A percentile compares a stretch with the other conserved stretches of the same genome.
Evolutionary conservation across 345 rosid species (phyloP).

Genomic region (Camelina laxa): DNA sequence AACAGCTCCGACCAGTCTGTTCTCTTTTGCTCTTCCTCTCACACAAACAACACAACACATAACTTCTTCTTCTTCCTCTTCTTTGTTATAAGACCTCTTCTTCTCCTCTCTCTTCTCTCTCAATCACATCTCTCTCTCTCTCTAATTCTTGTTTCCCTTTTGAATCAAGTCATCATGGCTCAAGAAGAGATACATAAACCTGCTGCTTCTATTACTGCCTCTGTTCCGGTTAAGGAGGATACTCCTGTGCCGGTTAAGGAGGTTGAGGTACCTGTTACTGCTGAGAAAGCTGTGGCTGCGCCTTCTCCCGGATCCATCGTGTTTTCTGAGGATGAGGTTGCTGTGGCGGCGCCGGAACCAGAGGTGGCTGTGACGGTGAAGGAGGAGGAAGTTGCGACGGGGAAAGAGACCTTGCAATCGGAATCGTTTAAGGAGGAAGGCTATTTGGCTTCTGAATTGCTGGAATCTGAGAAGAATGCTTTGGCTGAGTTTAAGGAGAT

Average conservation of each 20-base stretch:
- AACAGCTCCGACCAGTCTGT: conserved; percentile 47
- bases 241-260: conserved; percentile 41
- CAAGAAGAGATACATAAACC: conserved; percentile 47
- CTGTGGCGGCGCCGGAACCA: conserved; percentile 22
- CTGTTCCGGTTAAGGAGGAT: conserved; percentile 41
- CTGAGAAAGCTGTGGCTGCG: conserved; percentile 31
- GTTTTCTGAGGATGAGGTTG: conserved; percentile 34
- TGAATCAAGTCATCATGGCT: conserved; percentile 33
- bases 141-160: conserved; percentile 5
- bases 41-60: neutral
- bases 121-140: conserved; percentile 20
- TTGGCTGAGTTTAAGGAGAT: conserved; percentile 58
- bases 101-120: conserved; percentile 12
- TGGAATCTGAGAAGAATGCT: conserved; percentile 58
- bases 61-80: conserved; percentile 32
- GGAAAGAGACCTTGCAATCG: conserved; percentile 45
- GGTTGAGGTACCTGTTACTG: conserved; percentile 42
- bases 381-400: conserved; percentile 30
- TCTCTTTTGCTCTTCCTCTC: conserved; percentile 34
- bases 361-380: conserved; percentile 40
- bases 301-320: conserved; percentile 16
- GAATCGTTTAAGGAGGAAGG: conserved; percentile 75
- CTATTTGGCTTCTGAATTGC: conserved; percentile 59
- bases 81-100: conserved; percentile 16
- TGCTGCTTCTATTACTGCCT: conserved; percentile 31